Evolutionary conservation across 2,329 filamentous ascomycete species (phyloP).

Genomic region (Cadophora sp.): DNA sequence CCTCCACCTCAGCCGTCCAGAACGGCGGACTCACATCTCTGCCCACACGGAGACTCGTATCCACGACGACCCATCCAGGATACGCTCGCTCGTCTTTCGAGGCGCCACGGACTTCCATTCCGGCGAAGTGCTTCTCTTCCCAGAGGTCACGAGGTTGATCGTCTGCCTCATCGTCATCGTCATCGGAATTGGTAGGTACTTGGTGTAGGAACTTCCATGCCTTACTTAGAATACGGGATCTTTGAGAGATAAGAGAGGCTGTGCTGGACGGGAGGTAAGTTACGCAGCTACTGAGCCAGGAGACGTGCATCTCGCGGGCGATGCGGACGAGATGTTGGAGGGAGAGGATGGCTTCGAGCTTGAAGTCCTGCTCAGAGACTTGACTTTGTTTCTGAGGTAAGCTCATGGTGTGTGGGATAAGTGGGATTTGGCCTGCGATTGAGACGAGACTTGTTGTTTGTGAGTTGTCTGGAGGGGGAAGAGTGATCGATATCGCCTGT

Average conservation of each 20-base stretch:
- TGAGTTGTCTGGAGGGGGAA: slow-evolving; percentile 41
- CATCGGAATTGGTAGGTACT: slow-evolving; percentile 23
- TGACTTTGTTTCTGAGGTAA: slow-evolving; percentile 48
- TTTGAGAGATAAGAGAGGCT: slow-evolving; percentile 38
- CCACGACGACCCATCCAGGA: slow-evolving; percentile 58
- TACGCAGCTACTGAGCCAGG: slow-evolving; percentile 77
- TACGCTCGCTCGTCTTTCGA: slow-evolving; percentile 44
- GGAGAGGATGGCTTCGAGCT: slow-evolving; percentile 70
- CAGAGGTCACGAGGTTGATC: slow-evolving; percentile 68
- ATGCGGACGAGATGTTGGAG: slow-evolving; percentile 92
- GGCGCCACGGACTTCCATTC: slow-evolving; percentile 46
- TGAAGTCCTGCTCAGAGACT: slow-evolving; percentile 45
- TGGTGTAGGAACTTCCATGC: slow-evolving; percentile 52
- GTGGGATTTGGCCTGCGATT: slow-evolving; percentile 89
- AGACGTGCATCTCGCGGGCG: slow-evolving; percentile 72
- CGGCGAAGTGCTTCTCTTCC: slow-evolving; percentile 65
- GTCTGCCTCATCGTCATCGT: slow-evolving; percentile 56
- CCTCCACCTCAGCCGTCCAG: slow-evolving; percentile 77
- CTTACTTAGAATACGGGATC: slow-evolving; percentile 49
- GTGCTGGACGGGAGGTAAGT: slow-evolving; percentile 67
- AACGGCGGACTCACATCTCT: slow-evolving; percentile 62
- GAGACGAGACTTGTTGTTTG: slow-evolving; percentile 53
- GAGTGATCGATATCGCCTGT: slow-evolving; percentile 73
- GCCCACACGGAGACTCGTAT: slow-evolving; percentile 42
- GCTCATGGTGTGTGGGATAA: slow-evolving; percentile 81